Conservation (phyloP, 139 green algal species). For the Trebouxia sp. region DNA sequence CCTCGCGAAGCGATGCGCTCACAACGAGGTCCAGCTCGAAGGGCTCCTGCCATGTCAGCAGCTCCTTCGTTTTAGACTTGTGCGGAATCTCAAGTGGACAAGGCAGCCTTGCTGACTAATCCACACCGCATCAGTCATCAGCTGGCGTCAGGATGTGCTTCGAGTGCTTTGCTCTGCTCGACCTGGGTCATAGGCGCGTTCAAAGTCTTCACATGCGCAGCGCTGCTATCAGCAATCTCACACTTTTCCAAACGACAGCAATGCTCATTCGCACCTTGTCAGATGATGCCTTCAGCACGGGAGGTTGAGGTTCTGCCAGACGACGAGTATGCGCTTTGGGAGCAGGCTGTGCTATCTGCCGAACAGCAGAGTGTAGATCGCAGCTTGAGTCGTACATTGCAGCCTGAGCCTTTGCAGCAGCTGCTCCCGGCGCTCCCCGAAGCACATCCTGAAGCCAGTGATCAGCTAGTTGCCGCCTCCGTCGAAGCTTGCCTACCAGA, state of each 20-base stretch:
- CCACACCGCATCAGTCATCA: not conserved
- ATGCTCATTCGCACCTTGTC: no score
- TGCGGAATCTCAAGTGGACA: no score
- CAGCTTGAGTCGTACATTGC: not conserved
- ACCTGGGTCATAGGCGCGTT: no score
- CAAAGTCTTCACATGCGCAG: no score
- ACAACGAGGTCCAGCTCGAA: slow-evolving; percentile 10
- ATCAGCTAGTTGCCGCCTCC: not conserved
- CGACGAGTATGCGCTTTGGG: slow-evolving; percentile 10
- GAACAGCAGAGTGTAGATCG: slow-evolving; percentile 3
- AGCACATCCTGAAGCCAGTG: not conserved
- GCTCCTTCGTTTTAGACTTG: no score
- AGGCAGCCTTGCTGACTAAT: no score
- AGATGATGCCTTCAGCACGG: not conserved
- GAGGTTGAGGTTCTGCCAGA: not conserved
- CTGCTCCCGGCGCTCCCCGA: not conserved
- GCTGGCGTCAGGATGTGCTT: not conserved
- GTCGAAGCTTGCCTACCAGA: not conserved
- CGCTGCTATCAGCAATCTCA: no score
- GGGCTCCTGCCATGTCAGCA: slow-evolving; percentile 3
- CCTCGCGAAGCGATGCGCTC: no score
- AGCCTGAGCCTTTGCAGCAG: not conserved
- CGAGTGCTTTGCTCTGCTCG: not conserved
- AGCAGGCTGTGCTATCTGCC: not conserved
- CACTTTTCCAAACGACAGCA: no score